These are phyloP conservation scores for Pholiota microspora DNA, from an alignment of 768 basidiomycete species.

Conservation along the genomic window DNA sequence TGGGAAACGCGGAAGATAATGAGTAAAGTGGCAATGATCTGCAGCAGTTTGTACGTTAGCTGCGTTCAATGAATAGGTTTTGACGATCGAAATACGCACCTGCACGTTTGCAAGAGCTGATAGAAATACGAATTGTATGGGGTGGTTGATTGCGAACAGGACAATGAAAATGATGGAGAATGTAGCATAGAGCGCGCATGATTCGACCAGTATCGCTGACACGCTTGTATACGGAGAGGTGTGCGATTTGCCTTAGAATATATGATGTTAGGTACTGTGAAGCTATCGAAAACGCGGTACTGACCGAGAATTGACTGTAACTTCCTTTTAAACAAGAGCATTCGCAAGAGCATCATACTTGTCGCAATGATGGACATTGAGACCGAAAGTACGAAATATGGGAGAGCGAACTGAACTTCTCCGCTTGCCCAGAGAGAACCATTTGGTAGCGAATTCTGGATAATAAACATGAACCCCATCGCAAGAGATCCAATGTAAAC, in stretches of 20 bases:
- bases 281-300: neutral
- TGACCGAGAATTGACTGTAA: neutral
- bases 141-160: conserved; percentile 9
- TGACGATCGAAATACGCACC: too few relatives aligned
- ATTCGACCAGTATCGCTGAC: conserved; percentile 10
- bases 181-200: conserved; percentile 11
- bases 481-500: conserved; percentile 5
- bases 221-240: conserved; percentile 3
- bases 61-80: too few relatives aligned
- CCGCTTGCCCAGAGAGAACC: conserved; percentile 9
- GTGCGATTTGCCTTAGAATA: neutral
- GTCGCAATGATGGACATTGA: conserved; percentile 10
- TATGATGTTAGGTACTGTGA: too few relatives aligned
- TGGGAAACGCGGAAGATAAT: conserved; percentile 13
- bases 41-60: neutral
- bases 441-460: conserved; percentile 8
- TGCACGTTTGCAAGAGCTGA: conserved; percentile 11
- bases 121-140: conserved; percentile 12
- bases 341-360: conserved; percentile 5
- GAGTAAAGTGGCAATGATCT: conserved; percentile 14
- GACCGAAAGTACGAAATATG: conserved; percentile 9
- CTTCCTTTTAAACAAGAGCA: conserved; percentile 3
- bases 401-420: conserved; percentile 7
- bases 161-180: conserved; percentile 12
- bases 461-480: conserved; percentile 9